Base-by-base conservation (phyloP, 768 basidiomycete genomes). In the Boletus pseudopeckii region DNA sequence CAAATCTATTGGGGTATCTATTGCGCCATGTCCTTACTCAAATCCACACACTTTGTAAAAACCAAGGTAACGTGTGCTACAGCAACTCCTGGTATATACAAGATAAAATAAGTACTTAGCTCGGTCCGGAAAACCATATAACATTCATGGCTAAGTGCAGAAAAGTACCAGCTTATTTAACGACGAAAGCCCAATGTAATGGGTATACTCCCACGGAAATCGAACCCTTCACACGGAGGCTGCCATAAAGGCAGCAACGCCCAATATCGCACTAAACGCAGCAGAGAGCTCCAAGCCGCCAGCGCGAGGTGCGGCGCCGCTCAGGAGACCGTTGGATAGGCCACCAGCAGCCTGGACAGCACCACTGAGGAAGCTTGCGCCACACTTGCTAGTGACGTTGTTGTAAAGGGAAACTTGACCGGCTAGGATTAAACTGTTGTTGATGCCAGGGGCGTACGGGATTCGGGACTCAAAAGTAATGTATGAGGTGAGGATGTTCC, bases 401-500 rank as follows among this genome's bases (percentile, higher is more conserved):
- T 64, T 60, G 80, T 90, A 96, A 36, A 98, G 78, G 8, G 59
- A 64, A 15, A 71, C 37, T 72, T 98, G 93, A 44, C 79, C 80
- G 30, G 73, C 65, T 42, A 98, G 75, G 50, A 98, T 75, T 14
- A 75, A 67, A 63, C 86, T 89, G 62, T 78, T 76, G 53, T 57
- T 48, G 26, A 97, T 64, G 46, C 96, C 93, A 28, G 87, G 81
- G 8, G 80, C 89, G 69, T 92, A 98, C 1, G 88, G 87, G 41
- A 75, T 72, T 52, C 70, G 68, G 39, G 82, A 80, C 73, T 94
- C 90, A 71, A 81, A 95, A 52, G 74, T 70, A 70, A 91, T 84
- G 79, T 90, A 99, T 9, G 83, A 60, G 2, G 83, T 80, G 59
- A 98, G 66, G 66, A 94, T 74, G 57, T 79, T 80, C 67, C 88